Base-by-base conservation (phyloP, 208 protist species). In the Angomonas ambiguus region DNA sequence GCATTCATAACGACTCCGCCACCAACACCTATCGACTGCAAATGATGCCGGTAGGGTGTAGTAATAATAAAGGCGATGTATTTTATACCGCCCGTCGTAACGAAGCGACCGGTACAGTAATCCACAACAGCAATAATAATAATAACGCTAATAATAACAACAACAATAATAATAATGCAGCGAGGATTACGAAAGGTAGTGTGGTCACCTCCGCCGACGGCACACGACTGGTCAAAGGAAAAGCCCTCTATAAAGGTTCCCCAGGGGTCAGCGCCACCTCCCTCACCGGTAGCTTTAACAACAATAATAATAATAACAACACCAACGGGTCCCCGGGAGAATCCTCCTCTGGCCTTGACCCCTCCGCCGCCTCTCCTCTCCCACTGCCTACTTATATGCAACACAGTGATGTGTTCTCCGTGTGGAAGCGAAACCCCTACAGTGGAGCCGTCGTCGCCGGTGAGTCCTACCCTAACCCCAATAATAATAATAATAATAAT, bases 1-100 rank as follows among this genome's bases (percentile, higher is more conserved):
- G 59, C 51, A 80, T 71, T 57, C 48, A 67, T 10, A 79, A 65
- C 33, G 76, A 76, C 48, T 73, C 38, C 38, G 8, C 38, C 38
- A 45, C 11, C 38, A 45, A 45, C 16, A 45, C 38, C 16, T 45
- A n/a, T 45, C 38, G 38, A 45, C 11, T 45, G 8, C 38, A n/a
- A 8, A 45, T 45, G 8, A 8, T 16, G 11, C 16, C 16, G 11
- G 38, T 45, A 16, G 38, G 38, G 11, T 8, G 11, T 16, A 16
- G 11, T 45, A 45, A 45, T 16, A 45, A 45, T 45, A 45, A 45
- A 45, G 38, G 38, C 8, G 38, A 45, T 16, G 38, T 45, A 8
- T 45, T 45, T 45, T 45, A 45, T 16, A 45, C 16, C 16, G 38
- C 38, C 8, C 38, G 38, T 16, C 38, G 38, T n/a, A n/a, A n/a